Evolutionary conservation across 78 protist species (phyloP), one percentile per base, ranked within the genome.

Genomic region (Dictyostelium purpureum): DNA sequence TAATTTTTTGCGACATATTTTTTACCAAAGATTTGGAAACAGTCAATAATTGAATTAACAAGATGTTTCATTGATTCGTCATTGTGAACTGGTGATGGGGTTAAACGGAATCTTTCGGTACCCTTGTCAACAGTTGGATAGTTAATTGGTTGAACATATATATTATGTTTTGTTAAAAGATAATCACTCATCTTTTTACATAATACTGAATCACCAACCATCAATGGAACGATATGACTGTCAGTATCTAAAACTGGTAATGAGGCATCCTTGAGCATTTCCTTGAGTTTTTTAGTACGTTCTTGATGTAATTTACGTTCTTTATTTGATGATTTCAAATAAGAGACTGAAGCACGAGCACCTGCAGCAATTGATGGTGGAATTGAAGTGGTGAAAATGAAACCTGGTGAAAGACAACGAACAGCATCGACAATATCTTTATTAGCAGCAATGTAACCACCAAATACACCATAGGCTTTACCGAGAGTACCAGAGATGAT

Each of bases 71-170:
- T 79, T 51, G 95, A 43, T 0, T 38, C 95, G 3, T 77, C 88
- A 37, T 92, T 85, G 87, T 97, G 99, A 37, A 81, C 74, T 37
- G 99, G 97, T 28, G 97, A 76, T 31, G 99, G 97, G 18, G 99
- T 97, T 56, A 97, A 38, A 42, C 99, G 76, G 77, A 97, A 89
- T 26, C 97, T 38, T 77, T 94, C 96, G 31, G 91, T 78, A 37
- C 96, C 96, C 51, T 65, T 70, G 16, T 98, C 97, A 1, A 98
- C 99, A 69, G 99, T 97, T 38, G 99, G 99, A 80, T 94, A 96
- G 88, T 98, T 98, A 92, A 98, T 98, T 77, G 97, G 94, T 91
- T 98, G 99, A 12, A 97, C 98, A 56, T 98, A 98, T 67, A 96
- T 95, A 33, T 95, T 77, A 54, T 89, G 89, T 19, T 91, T 54